Evolutionary conservation across 768 basidiomycete genomes (phyloP).

Genomic region (Hebeloma cylindrosporum): DNA sequence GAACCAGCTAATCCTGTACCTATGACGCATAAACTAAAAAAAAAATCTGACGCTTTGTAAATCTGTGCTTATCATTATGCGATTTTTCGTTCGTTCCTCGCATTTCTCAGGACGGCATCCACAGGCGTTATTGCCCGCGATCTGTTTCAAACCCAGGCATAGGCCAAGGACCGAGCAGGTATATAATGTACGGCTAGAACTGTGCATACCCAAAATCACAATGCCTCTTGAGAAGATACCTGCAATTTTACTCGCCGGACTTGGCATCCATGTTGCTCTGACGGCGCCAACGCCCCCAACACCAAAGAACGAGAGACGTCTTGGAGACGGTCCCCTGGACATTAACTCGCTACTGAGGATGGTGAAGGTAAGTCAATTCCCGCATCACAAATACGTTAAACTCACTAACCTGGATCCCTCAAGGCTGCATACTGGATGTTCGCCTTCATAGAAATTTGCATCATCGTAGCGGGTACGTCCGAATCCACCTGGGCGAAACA

Average conservation of each 20-base stretch:
- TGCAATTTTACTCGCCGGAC: not conserved
- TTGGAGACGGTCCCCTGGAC: not conserved
- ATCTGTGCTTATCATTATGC: no score
- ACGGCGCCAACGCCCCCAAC: not conserved
- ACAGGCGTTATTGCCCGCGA: no score
- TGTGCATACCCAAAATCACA: no score
- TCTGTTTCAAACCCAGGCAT: no score
- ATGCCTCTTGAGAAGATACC: slow-evolving; percentile 5
- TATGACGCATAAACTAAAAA: no score
- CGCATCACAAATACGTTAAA: no score
- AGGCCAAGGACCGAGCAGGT: no score
- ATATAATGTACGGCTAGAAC: no score
- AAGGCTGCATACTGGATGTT: not conserved
- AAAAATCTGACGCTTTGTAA: no score
- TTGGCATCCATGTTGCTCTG: not conserved
- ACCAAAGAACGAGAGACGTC: not conserved
- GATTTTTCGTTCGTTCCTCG: no score
- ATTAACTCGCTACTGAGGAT: not conserved
- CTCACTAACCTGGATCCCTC: not conserved
- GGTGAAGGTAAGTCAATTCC: not conserved
- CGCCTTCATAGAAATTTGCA: not conserved
- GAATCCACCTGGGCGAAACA: not conserved
- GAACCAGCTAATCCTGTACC: no score
- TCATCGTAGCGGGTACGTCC: not conserved
- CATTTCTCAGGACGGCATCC: no score